These are phyloP conservation scores for Stephania cephalantha DNA, from an alignment of 164 flowering plant species.

Conservation along the genomic window DNA sequence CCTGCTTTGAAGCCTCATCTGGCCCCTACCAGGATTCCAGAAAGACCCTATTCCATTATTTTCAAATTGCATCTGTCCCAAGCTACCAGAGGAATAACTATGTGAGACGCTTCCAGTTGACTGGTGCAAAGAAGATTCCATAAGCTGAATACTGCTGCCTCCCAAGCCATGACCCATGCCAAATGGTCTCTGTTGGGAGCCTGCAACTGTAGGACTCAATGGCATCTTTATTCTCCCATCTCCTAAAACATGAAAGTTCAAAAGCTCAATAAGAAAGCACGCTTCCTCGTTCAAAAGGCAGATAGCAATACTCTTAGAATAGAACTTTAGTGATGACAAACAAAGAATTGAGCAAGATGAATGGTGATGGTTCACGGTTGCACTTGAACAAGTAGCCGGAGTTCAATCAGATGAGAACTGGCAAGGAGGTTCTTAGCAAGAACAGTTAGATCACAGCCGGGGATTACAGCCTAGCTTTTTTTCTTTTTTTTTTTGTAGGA, in stretches of 20 bases:
- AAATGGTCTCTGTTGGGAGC: conserved; percentile 53
- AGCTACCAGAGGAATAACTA: conserved; percentile 81
- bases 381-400: background rate
- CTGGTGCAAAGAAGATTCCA: conserved; percentile 57
- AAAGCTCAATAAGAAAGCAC: background rate
- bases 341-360: background rate
- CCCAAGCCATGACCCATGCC: conserved; percentile 47
- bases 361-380: background rate
- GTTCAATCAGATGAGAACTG: background rate
- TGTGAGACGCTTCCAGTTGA: conserved; percentile 70
- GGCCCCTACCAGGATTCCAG: conserved; percentile 80
- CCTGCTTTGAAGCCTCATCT: conserved; percentile 91
- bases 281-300: background rate
- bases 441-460: background rate
- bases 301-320: background rate
- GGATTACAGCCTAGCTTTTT: no score
- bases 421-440: background rate
- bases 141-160: conserved; percentile 61
- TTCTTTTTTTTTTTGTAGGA: no score
- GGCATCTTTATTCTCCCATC: conserved; percentile 89
- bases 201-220: conserved; percentile 75
- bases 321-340: background rate
- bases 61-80: conserved; percentile 88
- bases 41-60: conserved; percentile 49
- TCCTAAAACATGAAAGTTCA: conserved; percentile 33